Base-by-base conservation (phyloP, 2,329 filamentous ascomycete genomes). In the Didymellaceae sp. region DNA sequence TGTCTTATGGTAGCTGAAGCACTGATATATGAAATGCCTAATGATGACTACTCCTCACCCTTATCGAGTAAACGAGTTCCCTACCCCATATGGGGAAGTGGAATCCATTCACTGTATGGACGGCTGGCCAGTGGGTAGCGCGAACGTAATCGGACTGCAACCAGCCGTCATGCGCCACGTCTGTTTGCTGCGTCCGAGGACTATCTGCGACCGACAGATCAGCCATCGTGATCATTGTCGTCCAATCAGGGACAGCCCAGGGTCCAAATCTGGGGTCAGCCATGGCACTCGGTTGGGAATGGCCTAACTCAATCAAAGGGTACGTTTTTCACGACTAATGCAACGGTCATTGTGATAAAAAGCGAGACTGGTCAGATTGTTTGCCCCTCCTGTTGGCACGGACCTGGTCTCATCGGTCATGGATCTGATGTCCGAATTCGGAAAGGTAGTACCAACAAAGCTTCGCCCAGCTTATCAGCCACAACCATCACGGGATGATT, bases 401-500 rank as follows among this genome's bases (percentile, higher is more conserved):
- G 59, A 55, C 62, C 44, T 43, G 37, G 33, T 47, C 34, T 53
- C 38, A 33, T 45, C 24, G 59, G 45, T 46, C 39, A 60, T 66
- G 63, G 63, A 65, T 66, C 55, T 50, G 56, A 65, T 66, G 58
- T 65, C 63, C 63, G 42, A 57, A 61, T 63, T 48, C 54, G 63
- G 63, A 61, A 55, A 64, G 60, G 45, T 32, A 28, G 38, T 21
- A 37, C 37, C 32, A 56, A 44, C 37, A 63, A 57, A 57, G 54
- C 41, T 50, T 52, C 46, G 43, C 50, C 54, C 51, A 55, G 42
- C 55, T 55, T 60, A 40, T 43, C 55, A 55, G 53, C 61, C 57
- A 40, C 45, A 50, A 45, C 32, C 47, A 45, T 38, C 31, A 47
- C 51, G 37, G 54, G 55, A 40, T 40, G 34, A 57, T 44, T 44